phyloP scores from a whole-genome alignment of 2,329 filamentous ascomycete species.

The Xylaria polymorpha region DNA sequence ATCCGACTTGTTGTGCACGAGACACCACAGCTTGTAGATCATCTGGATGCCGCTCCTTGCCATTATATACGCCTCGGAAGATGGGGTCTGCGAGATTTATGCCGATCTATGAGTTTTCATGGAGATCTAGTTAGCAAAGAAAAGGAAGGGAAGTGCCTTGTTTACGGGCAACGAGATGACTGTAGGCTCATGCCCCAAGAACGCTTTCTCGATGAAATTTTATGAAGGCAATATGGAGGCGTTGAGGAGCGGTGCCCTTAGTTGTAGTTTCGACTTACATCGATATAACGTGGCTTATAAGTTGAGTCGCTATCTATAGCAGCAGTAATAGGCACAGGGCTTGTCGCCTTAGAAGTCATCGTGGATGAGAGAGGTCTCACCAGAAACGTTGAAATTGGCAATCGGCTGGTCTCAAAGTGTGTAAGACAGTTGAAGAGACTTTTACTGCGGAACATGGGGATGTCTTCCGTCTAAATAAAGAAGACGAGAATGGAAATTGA shows the following conservation, averaged over 20 bases:
- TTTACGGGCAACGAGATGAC: too few relatives aligned
- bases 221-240: too few relatives aligned
- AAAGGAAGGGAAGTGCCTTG: not conserved
- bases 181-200: not conserved
- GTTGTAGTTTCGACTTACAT: conserved; percentile 60
- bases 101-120: conserved; percentile 70
- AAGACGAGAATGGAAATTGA: not conserved
- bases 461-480: conserved; percentile 2
- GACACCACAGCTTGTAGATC: conserved; percentile 82
- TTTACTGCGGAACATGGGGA: conserved; percentile 37
- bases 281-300: conserved; percentile 68
- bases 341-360: conserved; percentile 45
- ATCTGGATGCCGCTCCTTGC: conserved; percentile 77
- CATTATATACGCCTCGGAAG: conserved; percentile 86
- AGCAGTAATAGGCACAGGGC: conserved; percentile 38
- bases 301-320: conserved; percentile 34
- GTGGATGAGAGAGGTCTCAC: conserved; percentile 38
- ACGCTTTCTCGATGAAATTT: not conserved
- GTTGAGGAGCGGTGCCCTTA: not conserved
- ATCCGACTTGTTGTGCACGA: conserved; percentile 81
- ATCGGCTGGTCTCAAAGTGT: conserved; percentile 25
- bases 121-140: conserved; percentile 14
- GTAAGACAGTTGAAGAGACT: conserved; percentile 30
- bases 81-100: conserved; percentile 97
- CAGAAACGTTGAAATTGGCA: conserved; percentile 18